Base-by-base conservation (phyloP, 129 eudicot genomes). In the Chrysanthemum seticuspe region DNA sequence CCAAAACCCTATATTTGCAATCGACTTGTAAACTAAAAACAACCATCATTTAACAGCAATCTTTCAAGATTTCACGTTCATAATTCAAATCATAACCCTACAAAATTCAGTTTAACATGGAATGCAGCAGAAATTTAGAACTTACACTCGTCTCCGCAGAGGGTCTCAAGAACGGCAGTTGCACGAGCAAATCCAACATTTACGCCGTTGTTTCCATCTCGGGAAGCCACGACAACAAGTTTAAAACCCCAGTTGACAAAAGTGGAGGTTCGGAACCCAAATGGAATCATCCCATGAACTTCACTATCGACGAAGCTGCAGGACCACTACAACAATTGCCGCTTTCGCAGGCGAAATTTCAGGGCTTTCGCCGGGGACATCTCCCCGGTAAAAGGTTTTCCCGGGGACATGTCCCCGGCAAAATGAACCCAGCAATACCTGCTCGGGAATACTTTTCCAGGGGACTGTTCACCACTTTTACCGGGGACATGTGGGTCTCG, bases 271-370 rank as follows among this genome's bases (percentile, higher is more conserved):
- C 81, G 23, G 69, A 76, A 27, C 95, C 95, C 5, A 59, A 72
- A 6, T 88, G 95, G 95, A 85, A 88, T 52, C 83, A 72, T 65
- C 85, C 87, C 47, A 80, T 85, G 76, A 75, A 67, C 51, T 88
- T 85, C 65, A 69, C 79, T 12, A 65, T 88, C 16, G 86, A 85
- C 8, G 95, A 88, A 67, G 15, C 73, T 1, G 79, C 79, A 12
- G 79, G 73, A n/a, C n/a, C n/a, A n/a, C n/a, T n/a, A n/a, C n/a
- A n/a, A n/a, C n/a, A n/a, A n/a, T n/a, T n/a, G n/a, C n/a, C n/a
- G n/a, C n/a, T n/a, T n/a, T n/a, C n/a, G n/a, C n/a, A n/a, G n/a
- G n/a, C n/a, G n/a, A n/a, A n/a, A n/a, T n/a, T n/a, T n/a, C n/a
- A n/a, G n/a, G n/a, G n/a, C n/a, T n/a, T n/a, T n/a, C n/a, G n/a